phyloP scores from a whole-genome alignment of 139 green algal species.

The Picochlorum costavermella region DNA sequence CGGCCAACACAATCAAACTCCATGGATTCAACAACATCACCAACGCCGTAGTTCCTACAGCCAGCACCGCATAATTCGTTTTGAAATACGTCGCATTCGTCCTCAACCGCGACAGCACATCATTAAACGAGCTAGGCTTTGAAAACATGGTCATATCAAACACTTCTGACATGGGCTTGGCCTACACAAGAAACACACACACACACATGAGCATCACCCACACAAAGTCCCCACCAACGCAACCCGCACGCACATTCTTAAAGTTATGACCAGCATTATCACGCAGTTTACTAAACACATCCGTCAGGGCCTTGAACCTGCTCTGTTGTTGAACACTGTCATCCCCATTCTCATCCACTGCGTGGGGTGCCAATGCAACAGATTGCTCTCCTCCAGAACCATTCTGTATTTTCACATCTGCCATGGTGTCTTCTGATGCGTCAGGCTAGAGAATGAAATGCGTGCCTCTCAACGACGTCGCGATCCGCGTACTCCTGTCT shows the following conservation, averaged over 20 bases:
- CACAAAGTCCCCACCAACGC: neutral
- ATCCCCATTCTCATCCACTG: neutral
- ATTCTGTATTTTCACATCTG: no score
- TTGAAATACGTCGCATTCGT: slow-evolving; percentile 89
- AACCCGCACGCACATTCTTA: slow-evolving; percentile 10
- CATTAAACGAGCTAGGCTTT: slow-evolving; percentile 59
- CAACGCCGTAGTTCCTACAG: slow-evolving; percentile 56
- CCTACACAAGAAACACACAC: slow-evolving; percentile 32
- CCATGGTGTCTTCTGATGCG: no score
- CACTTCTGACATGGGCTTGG: slow-evolving; percentile 84
- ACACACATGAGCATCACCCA: neutral
- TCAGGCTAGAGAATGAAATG: no score
- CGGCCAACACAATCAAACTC: slow-evolving; percentile 49
- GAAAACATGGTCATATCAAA: slow-evolving; percentile 66
- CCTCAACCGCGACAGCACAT: slow-evolving; percentile 62
- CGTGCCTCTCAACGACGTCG: no score
- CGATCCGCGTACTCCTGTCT: no score
- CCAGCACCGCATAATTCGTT: slow-evolving; percentile 83
- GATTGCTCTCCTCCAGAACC: no score
- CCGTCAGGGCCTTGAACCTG: slow-evolving; percentile 5
- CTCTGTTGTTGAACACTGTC: neutral
- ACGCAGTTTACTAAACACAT: slow-evolving; percentile 7
- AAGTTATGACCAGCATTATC: slow-evolving; percentile 28
- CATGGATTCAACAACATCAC: slow-evolving; percentile 36
- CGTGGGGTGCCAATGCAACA: neutral